Percentiles rank a stretch among this genome's conserved stretches.
phyloP scores from a whole-genome alignment of 306 rosid species.

The Medicago ruthenica region DNA sequence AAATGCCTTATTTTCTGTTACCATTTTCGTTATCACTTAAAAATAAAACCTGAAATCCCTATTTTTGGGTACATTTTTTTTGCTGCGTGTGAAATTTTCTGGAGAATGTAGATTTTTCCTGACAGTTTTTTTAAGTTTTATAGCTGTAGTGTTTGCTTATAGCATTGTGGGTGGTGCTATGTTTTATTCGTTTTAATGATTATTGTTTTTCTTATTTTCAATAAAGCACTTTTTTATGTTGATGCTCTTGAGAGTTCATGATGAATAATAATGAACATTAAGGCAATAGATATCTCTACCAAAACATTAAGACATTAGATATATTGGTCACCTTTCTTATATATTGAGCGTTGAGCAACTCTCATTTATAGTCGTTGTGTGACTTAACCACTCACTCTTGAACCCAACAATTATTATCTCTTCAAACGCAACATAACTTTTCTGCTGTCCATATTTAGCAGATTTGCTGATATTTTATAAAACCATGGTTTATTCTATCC shows the following conservation, averaged over 20 bases:
- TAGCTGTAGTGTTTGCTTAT: no score
- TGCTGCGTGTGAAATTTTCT: neutral
- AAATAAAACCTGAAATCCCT: neutral
- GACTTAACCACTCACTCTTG: no score
- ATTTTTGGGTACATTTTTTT: neutral
- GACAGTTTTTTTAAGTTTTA: neutral
- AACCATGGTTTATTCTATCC: neutral
- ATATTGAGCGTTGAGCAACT: no score
- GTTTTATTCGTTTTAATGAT: no score
- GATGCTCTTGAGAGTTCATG: neutral
- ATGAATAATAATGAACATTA: neutral
- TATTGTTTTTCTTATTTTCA: no score
- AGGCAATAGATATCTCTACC: no score
- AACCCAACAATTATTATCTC: neutral
- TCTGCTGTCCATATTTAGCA: neutral
- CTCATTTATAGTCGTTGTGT: no score
- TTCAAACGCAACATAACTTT: conserved; percentile 3
- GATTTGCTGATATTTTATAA: neutral
- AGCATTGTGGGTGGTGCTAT: no score
- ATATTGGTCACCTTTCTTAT: no score
- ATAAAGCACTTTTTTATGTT: no score
- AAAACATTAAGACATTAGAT: no score
- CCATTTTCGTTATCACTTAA: neutral
- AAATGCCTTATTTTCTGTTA: neutral
- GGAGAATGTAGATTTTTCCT: neutral